A percentile compares a stretch with the other conserved stretches of the same genome.
These are phyloP conservation scores for Amauroascus verrucosus DNA, from an alignment of 2,329 filamentous ascomycete genomes.

Conservation along the genomic window DNA sequence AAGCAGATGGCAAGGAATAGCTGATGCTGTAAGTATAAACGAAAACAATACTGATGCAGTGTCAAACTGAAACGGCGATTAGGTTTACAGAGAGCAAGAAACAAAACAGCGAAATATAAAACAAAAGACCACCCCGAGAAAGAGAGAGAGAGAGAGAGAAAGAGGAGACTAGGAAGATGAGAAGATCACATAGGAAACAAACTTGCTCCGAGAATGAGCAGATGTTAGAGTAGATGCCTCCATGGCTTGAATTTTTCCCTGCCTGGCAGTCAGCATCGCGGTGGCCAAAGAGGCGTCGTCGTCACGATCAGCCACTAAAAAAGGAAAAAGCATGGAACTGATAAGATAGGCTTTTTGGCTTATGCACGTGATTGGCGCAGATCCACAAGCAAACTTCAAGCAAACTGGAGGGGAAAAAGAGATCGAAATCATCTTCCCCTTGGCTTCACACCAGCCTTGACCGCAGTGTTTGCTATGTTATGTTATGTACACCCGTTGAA, in stretches of 20 bases:
- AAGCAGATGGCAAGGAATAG: background rate
- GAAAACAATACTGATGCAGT: too few species aligned
- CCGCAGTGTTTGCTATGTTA: too few species aligned
- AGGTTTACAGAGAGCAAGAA: background rate
- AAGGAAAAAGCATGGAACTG: background rate
- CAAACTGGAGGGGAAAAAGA: background rate
- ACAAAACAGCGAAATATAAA: background rate
- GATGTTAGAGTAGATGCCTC: background rate
- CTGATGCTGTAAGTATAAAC: too few species aligned
- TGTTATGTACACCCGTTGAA: too few species aligned
- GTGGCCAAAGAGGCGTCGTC: background rate
- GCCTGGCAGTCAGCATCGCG: too few species aligned
- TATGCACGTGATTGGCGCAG: background rate
- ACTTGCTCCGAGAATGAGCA: background rate
- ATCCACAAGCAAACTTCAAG: background rate
- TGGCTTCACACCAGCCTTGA: background rate
- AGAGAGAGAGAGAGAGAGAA: background rate
- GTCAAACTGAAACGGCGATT: too few species aligned
- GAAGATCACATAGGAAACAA: background rate
- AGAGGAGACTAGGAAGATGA: background rate
- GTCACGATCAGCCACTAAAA: background rate
- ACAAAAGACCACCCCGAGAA: slow-evolving; percentile 6
- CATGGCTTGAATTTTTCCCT: background rate
- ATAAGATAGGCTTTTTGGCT: background rate
- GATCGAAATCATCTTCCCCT: background rate